A percentile compares a stretch with the other conserved stretches of the same genome.
Evolutionary conservation across 208 protist species (phyloP).

Genomic region (Leishmania aethiopica): DNA sequence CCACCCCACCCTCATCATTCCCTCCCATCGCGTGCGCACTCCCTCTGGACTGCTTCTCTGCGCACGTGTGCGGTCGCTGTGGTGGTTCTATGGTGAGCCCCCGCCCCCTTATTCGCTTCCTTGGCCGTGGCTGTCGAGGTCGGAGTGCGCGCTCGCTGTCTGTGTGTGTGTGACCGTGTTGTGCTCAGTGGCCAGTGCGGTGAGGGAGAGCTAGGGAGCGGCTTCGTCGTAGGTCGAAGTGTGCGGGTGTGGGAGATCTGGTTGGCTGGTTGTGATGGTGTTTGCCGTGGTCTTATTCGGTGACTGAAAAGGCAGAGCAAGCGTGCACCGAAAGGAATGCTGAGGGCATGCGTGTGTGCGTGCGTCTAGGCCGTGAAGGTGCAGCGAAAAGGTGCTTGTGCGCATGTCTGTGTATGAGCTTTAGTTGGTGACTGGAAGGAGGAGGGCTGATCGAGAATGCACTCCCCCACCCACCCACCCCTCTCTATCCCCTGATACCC

Average conservation of each 20-base stretch:
- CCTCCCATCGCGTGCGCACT: not conserved
- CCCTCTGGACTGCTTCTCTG: slow-evolving; percentile 3
- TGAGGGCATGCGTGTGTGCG: not conserved
- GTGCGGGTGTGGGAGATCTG: too few species aligned
- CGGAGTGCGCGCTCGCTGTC: not conserved
- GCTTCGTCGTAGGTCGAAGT: too few species aligned
- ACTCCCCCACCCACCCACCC: not conserved
- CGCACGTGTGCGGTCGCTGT: not conserved
- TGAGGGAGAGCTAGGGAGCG: too few species aligned
- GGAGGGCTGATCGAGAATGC: not conserved
- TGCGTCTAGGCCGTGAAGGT: not conserved
- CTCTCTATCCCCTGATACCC: not conserved
- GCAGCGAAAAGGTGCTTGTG: not conserved
- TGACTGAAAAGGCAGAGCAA: too few species aligned
- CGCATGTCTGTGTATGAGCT: not conserved
- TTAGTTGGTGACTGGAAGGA: not conserved
- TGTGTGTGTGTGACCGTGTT: not conserved
- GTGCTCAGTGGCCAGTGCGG: not conserved
- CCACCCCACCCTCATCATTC: too few species aligned
- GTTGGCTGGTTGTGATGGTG: too few species aligned
- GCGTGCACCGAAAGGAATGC: too few species aligned
- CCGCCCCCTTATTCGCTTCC: not conserved
- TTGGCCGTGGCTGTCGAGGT: not conserved
- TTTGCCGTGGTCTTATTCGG: too few species aligned
- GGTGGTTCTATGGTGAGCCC: not conserved